A percentile compares a stretch with the other conserved stretches of the same genome.
Conservation (phyloP, 805 yeast genomes). For the Candida verbasci region DNA sequence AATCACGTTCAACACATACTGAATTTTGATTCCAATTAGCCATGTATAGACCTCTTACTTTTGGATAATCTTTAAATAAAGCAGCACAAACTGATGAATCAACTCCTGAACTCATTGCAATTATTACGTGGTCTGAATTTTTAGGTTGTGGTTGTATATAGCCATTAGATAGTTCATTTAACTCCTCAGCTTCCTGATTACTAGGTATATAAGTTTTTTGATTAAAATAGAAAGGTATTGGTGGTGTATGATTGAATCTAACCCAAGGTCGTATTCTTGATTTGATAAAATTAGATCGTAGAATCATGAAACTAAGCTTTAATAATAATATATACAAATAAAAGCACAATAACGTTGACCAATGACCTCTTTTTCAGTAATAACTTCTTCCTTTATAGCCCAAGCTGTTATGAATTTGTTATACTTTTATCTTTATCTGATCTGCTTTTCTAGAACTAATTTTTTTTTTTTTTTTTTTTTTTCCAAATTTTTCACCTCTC, state of each 20-base stretch:
- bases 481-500: background rate
- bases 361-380: too few relatives aligned
- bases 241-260: slow-evolving; percentile 5
- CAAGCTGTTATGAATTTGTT: too few relatives aligned
- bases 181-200: background rate
- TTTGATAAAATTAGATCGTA: slow-evolving; percentile 1
- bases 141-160: slow-evolving; percentile 44
- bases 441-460: background rate
- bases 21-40: slow-evolving; percentile 78
- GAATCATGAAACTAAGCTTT: too few relatives aligned
- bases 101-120: slow-evolving; percentile 97
- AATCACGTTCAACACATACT: slow-evolving; percentile 78
- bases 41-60: slow-evolving; percentile 86
- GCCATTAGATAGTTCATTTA: slow-evolving; percentile 2
- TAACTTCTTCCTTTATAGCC: too few relatives aligned
- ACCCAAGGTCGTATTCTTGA: background rate
- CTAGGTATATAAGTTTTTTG: background rate
- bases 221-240: slow-evolving; percentile 6
- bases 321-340: too few relatives aligned
- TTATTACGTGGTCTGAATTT: slow-evolving; percentile 55
- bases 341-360: background rate
- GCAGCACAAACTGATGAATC: slow-evolving; percentile 91
- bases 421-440: too few relatives aligned
- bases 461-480: slow-evolving; percentile 3
- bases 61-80: slow-evolving; percentile 48